A percentile compares a stretch with the other conserved stretches of the same genome.
phyloP scores from a whole-genome alignment of 2,329 filamentous ascomycete species.

The Pyrenochaeta sp. region DNA sequence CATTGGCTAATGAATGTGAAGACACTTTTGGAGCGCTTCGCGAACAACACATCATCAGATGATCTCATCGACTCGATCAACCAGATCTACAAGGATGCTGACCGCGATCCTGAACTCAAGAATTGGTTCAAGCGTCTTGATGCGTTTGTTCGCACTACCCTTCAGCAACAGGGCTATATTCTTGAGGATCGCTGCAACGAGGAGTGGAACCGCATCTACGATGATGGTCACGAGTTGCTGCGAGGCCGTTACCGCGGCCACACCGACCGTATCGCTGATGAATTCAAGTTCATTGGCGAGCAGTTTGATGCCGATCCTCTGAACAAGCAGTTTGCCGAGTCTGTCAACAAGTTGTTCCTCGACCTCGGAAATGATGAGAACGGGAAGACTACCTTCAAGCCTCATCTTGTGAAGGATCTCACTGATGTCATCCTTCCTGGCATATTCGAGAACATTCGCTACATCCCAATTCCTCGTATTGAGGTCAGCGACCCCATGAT shows the following conservation, averaged over 20 bases:
- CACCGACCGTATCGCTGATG: slow-evolving; percentile 85
- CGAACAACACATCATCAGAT: slow-evolving; percentile 89
- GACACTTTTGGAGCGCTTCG: slow-evolving; percentile 91
- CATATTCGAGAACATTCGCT: slow-evolving; percentile 83
- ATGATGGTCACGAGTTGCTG: slow-evolving; percentile 84
- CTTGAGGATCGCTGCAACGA: slow-evolving; percentile 79
- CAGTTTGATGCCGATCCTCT: slow-evolving; percentile 90
- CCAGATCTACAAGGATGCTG: slow-evolving; percentile 84
- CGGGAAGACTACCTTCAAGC: slow-evolving; percentile 90
- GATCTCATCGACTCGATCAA: slow-evolving; percentile 87
- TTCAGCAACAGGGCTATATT: slow-evolving; percentile 91
- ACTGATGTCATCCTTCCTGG: slow-evolving; percentile 85
- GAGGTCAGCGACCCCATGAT: slow-evolving; percentile 86
- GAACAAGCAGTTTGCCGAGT: slow-evolving; percentile 80
- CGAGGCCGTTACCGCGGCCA: slow-evolving; percentile 87
- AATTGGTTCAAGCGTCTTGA: slow-evolving; percentile 86
- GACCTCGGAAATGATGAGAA: slow-evolving; percentile 88
- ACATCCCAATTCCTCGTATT: slow-evolving; percentile 91
- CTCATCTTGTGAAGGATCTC: slow-evolving; percentile 87
- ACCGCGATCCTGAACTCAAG: slow-evolving; percentile 84
- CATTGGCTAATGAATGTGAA: slow-evolving; percentile 63
- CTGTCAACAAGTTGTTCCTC: slow-evolving; percentile 83
- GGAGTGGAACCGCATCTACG: slow-evolving; percentile 85
- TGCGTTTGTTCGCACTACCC: slow-evolving; percentile 78
- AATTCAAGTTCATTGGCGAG: slow-evolving; percentile 85